Evolutionary conservation across 441 rosid species (phyloP).

Genomic region (Dalechampia spathulata): DNA sequence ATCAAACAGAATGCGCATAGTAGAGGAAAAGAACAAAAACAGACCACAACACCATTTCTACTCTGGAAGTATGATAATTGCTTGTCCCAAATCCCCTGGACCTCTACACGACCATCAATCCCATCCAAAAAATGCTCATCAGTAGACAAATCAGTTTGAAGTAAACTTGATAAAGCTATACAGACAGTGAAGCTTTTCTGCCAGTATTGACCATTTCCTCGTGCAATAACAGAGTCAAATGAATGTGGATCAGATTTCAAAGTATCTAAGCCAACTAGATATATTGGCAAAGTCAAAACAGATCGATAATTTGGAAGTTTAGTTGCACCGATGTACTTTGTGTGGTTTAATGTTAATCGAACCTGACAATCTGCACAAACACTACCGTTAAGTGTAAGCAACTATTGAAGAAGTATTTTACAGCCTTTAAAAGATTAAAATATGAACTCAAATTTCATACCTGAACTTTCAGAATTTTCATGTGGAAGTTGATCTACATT

Average conservation of each 20-base stretch:
- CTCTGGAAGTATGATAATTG: slow-evolving; percentile 59
- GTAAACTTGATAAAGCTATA: slow-evolving; percentile 54
- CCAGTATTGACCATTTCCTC: slow-evolving; percentile 56
- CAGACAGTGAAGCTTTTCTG: slow-evolving; percentile 59
- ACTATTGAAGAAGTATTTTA: slow-evolving; percentile 14
- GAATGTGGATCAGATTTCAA: slow-evolving; percentile 53
- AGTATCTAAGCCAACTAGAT: slow-evolving; percentile 68
- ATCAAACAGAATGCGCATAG: neutral
- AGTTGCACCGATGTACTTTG: slow-evolving; percentile 21
- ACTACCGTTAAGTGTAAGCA: slow-evolving; percentile 18
- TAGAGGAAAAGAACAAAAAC: slow-evolving; percentile 28
- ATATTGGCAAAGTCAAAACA: slow-evolving; percentile 49
- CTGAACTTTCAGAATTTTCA: slow-evolving; percentile 36
- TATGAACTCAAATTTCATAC: slow-evolving; percentile 18
- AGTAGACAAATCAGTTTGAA: slow-evolving; percentile 38
- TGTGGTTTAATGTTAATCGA: slow-evolving; percentile 26
- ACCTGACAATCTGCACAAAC: slow-evolving; percentile 46
- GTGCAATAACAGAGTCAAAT: slow-evolving; percentile 38
- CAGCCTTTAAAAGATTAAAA: slow-evolving; percentile 8
- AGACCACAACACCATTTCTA: slow-evolving; percentile 62
- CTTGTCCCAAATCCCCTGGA: slow-evolving; percentile 49
- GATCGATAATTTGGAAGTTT: slow-evolving; percentile 25
- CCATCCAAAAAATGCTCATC: slow-evolving; percentile 38
- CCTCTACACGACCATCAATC: slow-evolving; percentile 69
- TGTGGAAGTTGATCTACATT: slow-evolving; percentile 24